Evolutionary conservation across 2,329 filamentous ascomycete genomes (phyloP).

Genomic region (Aspergillus luchuensis): DNA sequence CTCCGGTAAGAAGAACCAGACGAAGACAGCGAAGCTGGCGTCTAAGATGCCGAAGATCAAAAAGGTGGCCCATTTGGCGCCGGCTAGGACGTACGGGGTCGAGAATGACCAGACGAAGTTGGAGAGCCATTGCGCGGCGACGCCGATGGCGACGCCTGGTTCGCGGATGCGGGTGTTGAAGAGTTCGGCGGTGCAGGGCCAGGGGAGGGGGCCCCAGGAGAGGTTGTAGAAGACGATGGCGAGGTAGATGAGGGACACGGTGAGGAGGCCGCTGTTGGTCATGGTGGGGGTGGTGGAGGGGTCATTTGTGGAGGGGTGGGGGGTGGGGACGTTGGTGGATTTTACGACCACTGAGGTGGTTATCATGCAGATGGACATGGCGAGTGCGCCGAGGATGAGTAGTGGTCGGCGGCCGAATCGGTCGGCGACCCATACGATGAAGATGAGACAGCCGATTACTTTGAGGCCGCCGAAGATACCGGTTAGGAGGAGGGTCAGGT

Average conservation of each 20-base stretch:
- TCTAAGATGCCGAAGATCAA: slow-evolving; percentile 48
- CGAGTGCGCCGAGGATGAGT: slow-evolving; percentile 51
- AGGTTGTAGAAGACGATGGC: slow-evolving; percentile 53
- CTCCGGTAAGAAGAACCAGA: slow-evolving; percentile 56
- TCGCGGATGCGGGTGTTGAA: slow-evolving; percentile 44
- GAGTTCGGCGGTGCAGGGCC: slow-evolving; percentile 43
- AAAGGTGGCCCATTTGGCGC: slow-evolving; percentile 53
- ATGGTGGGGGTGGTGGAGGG: slow-evolving; percentile 33
- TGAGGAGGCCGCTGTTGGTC: slow-evolving; percentile 52
- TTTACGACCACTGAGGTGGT: slow-evolving; percentile 52
- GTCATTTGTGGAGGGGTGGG: background rate
- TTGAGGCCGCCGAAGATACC: slow-evolving; percentile 59
- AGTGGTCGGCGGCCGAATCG: slow-evolving; percentile 55
- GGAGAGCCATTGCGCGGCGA: slow-evolving; percentile 44
- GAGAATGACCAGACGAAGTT: slow-evolving; percentile 46
- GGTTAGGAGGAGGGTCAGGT: slow-evolving; percentile 53
- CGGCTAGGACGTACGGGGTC: slow-evolving; percentile 48
- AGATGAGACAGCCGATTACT: slow-evolving; percentile 52
- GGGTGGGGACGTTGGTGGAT: slow-evolving; percentile 37
- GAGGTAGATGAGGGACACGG: slow-evolving; percentile 57
- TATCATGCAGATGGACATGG: slow-evolving; percentile 50
- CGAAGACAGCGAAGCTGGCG: slow-evolving; percentile 52
- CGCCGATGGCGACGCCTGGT: slow-evolving; percentile 42
- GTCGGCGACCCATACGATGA: slow-evolving; percentile 58
- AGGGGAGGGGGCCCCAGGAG: slow-evolving; percentile 45